Base-by-base conservation (phyloP, 108 stramenopile species). In the Pseudonitzschia pungens region DNA sequence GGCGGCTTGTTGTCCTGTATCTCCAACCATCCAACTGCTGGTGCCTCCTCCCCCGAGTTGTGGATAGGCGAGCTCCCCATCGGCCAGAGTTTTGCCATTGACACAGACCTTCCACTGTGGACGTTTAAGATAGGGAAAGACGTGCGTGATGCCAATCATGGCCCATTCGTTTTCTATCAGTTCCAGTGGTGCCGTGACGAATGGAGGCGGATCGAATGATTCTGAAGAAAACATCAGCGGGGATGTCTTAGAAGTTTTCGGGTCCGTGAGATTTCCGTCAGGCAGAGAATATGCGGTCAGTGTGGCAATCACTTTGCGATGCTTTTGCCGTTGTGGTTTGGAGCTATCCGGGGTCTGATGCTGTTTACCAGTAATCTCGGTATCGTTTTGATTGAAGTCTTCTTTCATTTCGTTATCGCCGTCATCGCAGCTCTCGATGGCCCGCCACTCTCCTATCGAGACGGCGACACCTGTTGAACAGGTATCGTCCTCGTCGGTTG, bases 121-220 rank as follows among this genome's bases (percentile, higher is more conserved):
- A 26, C 91, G 84, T 52, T 92, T 88, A 0, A 95, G 74, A 63
- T 95, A 95, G 7, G 92, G 94, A 76, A 89, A 90, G 20, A 84
- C 81, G 72, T 95, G 94, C 22, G 84, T 82, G 63, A 92, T 83
- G 40, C 81, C 85, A 40, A 95, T 69, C 63, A 95, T 70, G 55
- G 76, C 68, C 94, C 94, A 95, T 72, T 86, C 79, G 63, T 82
- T 79, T 1, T 85, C 81, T 7, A 75, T 71, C 43, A 95, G 69
- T 59, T 83, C 76, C n/a, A 95, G 59, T 14, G 81, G 80, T 33
- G 86, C 84, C 44, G 71, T 79, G 40, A 89, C 84, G 28, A 71
- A 80, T 16, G 79, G 65, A 18, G 76, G 58, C 24, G 75, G 32
- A 52, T 44, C 65, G 58, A 48, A 48, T 4, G 54, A 69, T 0